Percentiles rank a stretch among this genome's conserved stretches.
Conservation (phyloP, 2,329 filamentous ascomycete genomes). For the Colletotrichum salicis region DNA sequence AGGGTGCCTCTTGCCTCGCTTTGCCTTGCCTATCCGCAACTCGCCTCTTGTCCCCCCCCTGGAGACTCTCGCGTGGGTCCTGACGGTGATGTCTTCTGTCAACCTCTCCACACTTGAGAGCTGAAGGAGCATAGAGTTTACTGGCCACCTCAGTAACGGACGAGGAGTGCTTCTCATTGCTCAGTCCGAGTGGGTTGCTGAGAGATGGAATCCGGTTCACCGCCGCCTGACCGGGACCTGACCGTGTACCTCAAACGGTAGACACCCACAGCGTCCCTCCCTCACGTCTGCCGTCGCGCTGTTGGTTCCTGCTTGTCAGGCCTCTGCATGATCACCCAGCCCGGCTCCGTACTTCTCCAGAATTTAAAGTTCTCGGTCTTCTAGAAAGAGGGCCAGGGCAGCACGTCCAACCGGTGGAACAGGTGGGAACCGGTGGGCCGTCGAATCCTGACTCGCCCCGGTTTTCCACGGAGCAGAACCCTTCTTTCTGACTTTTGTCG, state of each 20-base stretch:
- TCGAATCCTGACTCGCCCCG: constrained; percentile 26
- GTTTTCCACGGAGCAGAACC: constrained; percentile 27
- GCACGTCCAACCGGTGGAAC: constrained; percentile 23
- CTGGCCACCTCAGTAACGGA: neutral
- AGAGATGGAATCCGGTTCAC: constrained; percentile 4
- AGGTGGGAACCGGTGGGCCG: constrained; percentile 32
- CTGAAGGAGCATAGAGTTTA: neutral
- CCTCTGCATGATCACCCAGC: constrained; percentile 33
- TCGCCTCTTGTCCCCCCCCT: constrained; percentile 7
- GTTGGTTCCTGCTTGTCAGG: constrained; percentile 32
- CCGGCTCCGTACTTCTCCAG: constrained; percentile 4
- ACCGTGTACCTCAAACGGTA: constrained; percentile 34
- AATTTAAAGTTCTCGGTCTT: constrained; percentile 33
- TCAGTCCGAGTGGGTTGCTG: neutral
- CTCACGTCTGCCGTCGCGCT: constrained; percentile 4
- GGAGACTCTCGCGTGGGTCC: constrained; percentile 5
- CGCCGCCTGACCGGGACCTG: constrained; percentile 29
- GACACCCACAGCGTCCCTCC: constrained; percentile 1
- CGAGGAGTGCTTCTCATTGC: neutral
- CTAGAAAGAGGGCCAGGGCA: constrained; percentile 23
- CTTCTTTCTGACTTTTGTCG: constrained; percentile 23
- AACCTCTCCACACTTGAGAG: neutral
- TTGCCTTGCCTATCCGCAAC: constrained; percentile 22
- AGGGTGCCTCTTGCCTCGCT: constrained; percentile 7
- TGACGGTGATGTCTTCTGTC: neutral